These are phyloP conservation scores for Globisporangium splendens DNA, from an alignment of 352 stramenopile species.

Conservation along the genomic window DNA sequence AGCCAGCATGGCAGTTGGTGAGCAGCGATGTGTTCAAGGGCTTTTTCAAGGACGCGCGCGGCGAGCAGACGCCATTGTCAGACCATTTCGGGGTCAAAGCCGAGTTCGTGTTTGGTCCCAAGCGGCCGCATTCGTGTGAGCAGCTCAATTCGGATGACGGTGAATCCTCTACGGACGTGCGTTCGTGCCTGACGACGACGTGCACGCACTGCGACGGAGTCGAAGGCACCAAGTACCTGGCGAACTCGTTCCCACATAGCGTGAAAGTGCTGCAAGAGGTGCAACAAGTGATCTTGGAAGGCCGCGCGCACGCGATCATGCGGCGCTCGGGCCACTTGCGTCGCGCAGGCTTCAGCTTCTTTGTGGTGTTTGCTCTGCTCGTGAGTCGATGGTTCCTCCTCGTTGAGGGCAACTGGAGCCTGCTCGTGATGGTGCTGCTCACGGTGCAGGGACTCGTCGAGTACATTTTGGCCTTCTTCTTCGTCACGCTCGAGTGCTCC, in stretches of 20 bases:
- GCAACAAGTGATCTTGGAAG: constrained; percentile 31
- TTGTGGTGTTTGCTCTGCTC: constrained; percentile 7
- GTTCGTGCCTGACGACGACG: constrained; percentile 32
- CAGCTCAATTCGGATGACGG: constrained; percentile 23
- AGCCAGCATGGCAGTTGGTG: constrained; percentile 40
- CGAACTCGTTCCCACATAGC: constrained; percentile 14
- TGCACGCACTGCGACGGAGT: constrained; percentile 45
- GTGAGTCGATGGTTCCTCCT: constrained; percentile 28
- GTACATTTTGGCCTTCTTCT: constrained; percentile 78
- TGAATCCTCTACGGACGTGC: constrained; percentile 9
- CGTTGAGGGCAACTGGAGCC: constrained; percentile 23
- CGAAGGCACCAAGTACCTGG: constrained; percentile 20
- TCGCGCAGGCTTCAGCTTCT: constrained; percentile 25
- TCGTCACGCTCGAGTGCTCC: constrained; percentile 78
- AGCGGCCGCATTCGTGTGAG: constrained; percentile 29
- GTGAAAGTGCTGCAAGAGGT: constrained; percentile 45
- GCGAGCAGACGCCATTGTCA: constrained; percentile 64
- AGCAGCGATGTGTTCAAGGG: constrained; percentile 71
- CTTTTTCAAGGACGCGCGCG: constrained; percentile 63
- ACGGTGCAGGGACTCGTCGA: constrained; percentile 39
- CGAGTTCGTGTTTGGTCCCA: constrained; percentile 51
- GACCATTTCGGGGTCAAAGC: constrained; percentile 79
- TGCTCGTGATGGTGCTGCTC: constrained; percentile 30
- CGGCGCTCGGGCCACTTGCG: constrained; percentile 35
- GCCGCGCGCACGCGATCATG: constrained; percentile 34